Base-by-base conservation (phyloP, 768 basidiomycete genomes). In the Rhizopogon vulgaris region DNA sequence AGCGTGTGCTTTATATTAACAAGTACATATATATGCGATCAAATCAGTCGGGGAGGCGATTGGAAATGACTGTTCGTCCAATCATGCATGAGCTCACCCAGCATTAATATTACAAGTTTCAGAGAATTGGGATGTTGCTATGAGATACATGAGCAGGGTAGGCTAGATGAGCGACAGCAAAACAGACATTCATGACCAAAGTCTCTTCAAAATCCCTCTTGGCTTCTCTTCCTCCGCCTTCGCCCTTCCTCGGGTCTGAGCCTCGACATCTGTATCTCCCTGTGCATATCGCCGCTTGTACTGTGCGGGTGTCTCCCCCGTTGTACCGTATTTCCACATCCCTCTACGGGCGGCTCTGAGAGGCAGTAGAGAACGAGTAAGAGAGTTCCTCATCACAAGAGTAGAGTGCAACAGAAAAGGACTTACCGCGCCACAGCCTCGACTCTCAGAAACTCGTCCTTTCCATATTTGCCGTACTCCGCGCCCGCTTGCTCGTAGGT, bases 401-500 rank as follows among this genome's bases (percentile, higher is more conserved):
- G 11, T 18, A 12, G 17, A 42, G 17, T n/a, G n/a, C 1, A 10
- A 3, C 22, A 3, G 22, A 22, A 22, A 22, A 22, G 15, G 1
- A 64, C 79, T 56, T 48, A 90, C 91, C 76, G 84, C 1, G 91
- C 90, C 56, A 79, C 73, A 1, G 68, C 71, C 66, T 94, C 85
- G 4, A 83, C 61, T 14, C 69, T 69, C 38, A 87, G 63, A 66
- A 86, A 88, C 41, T 69, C 71, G 2, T 83, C 85, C 52, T 86
- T 79, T 2, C 84, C 82, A 69, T 73, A 75, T 18, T 73, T 68
- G 1, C 92, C 92, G 56, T 94, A 89, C 59, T 87, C 87, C 14
- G 88, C 91, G 3, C 87, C 88, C 8, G 78, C 73, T 65, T 87
- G 85, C 51, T 82, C 78, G 60, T 95, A 96, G 0, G 80, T 84